Percentiles rank a stretch among this genome's conserved stretches.
phyloP scores from a whole-genome alignment of 257 asterid species.

The Primulina tabacum region DNA sequence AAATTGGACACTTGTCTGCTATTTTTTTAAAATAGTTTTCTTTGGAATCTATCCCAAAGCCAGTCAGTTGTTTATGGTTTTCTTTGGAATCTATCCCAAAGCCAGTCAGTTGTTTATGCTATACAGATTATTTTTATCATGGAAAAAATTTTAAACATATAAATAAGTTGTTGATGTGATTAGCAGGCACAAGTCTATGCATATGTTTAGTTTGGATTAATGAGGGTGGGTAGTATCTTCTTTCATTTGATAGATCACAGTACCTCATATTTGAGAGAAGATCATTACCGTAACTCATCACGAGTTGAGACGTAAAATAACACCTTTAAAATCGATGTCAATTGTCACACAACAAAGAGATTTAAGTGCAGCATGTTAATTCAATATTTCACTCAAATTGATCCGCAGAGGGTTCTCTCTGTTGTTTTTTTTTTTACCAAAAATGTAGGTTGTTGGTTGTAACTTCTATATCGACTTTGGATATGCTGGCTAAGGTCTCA shows the following conservation, averaged over 20 bases:
- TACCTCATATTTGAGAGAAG: not conserved
- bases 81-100: too few species aligned
- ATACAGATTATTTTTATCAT: not conserved
- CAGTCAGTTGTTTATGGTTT: not conserved
- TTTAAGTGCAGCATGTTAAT: not conserved
- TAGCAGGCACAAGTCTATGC: not conserved
- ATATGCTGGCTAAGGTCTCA: not conserved
- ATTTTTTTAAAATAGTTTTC: too few species aligned
- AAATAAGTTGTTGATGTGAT: too few species aligned
- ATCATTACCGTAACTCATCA: not conserved
- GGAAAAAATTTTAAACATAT: too few species aligned
- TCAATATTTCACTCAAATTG: too few species aligned
- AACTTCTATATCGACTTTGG: not conserved
- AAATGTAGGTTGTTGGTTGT: too few species aligned
- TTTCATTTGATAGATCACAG: too few species aligned
- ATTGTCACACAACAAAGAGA: not conserved
- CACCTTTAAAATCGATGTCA: not conserved
- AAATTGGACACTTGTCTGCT: not conserved
- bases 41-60: not conserved
- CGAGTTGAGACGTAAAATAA: not conserved
- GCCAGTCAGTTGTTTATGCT: not conserved
- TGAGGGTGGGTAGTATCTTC: not conserved
- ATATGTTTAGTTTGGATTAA: not conserved
- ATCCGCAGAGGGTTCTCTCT: too few species aligned
- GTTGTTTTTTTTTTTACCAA: too few species aligned